phyloP scores from a whole-genome alignment of 2,329 filamentous ascomycete species.

The Stagonosporopsis cucurbitacearum region DNA sequence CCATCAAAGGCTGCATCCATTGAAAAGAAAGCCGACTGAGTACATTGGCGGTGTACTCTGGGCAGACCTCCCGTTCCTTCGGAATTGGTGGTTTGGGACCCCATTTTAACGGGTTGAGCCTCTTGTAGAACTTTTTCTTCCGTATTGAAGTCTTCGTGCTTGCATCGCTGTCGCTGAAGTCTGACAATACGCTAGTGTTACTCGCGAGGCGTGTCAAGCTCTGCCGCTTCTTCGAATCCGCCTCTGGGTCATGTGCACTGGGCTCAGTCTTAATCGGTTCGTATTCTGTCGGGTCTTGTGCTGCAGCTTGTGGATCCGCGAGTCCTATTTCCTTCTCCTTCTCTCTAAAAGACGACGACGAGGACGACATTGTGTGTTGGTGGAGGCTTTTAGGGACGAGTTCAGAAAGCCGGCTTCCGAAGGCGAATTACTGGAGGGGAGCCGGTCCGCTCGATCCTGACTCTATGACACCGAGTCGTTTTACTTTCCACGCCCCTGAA shows the following conservation, averaged over 20 bases:
- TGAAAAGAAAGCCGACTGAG: conserved; percentile 81
- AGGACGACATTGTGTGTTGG: conserved; percentile 26
- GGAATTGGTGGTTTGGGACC: conserved; percentile 63
- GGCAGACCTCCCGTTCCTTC: conserved; percentile 61
- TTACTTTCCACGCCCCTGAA: not conserved
- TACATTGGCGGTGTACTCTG: conserved; percentile 75
- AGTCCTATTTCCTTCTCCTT: conserved; percentile 49
- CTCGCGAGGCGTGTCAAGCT: conserved; percentile 38
- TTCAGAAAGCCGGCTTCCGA: conserved; percentile 6
- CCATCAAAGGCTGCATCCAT: conserved; percentile 91
- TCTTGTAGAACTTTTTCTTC: conserved; percentile 67
- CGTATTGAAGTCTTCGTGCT: conserved; percentile 34
- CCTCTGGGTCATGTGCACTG: conserved; percentile 35
- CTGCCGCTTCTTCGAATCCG: conserved; percentile 15
- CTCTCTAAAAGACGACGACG: conserved; percentile 32
- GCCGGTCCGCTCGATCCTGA: not conserved
- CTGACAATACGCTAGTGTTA: conserved; percentile 37
- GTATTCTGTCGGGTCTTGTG: conserved; percentile 43
- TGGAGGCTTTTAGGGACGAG: not conserved
- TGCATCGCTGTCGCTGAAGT: conserved; percentile 39
- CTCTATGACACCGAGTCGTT: not conserved
- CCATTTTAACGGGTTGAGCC: conserved; percentile 56
- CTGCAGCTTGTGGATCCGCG: conserved; percentile 45
- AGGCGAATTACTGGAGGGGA: not conserved
- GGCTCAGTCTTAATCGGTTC: conserved; percentile 50